Evolutionary conservation across 306 rosid genomes (phyloP).

Genomic region (Vigna mungo): DNA sequence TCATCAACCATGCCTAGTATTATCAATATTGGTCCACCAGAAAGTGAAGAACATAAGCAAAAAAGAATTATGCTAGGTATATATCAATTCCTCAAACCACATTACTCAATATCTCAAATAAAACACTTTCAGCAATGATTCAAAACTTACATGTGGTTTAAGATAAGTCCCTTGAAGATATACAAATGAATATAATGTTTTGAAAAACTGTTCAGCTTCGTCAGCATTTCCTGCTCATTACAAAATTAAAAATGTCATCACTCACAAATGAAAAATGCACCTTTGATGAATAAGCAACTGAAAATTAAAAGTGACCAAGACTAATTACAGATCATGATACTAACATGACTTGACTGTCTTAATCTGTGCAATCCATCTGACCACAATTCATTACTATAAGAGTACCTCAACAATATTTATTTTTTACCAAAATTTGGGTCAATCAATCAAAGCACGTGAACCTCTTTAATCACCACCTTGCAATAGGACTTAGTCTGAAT

Average conservation of each 20-base stretch:
- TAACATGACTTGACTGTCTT: neutral
- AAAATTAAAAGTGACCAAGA: constrained; percentile 21
- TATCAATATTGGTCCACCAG: constrained; percentile 15
- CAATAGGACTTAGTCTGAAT: constrained; percentile 8
- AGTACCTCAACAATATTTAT: neutral
- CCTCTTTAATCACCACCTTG: neutral
- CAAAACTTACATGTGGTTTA: constrained; percentile 88
- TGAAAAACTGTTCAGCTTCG: constrained; percentile 75
- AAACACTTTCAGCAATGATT: constrained; percentile 30
- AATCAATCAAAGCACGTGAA: neutral
- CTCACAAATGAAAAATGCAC: constrained; percentile 6
- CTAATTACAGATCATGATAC: constrained; percentile 24
- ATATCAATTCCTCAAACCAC: constrained; percentile 37
- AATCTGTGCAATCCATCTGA: constrained; percentile 2
- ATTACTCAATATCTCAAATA: constrained; percentile 33
- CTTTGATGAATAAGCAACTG: constrained; percentile 18
- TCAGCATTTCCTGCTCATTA: constrained; percentile 70
- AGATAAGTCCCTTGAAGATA: constrained; percentile 92
- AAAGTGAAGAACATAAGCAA: constrained; percentile 27
- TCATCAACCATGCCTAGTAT: neutral
- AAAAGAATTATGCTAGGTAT: neutral
- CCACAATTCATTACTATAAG: constrained; percentile 10
- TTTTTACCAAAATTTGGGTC: constrained; percentile 24
- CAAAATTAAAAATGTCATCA: constrained; percentile 29
- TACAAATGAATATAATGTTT: constrained; percentile 76